Percentiles rank a stretch among this genome's conserved stretches.
phyloP scores from a whole-genome alignment of 2,329 filamentous ascomycete species.

The Chrysosporium queenslandicum region DNA sequence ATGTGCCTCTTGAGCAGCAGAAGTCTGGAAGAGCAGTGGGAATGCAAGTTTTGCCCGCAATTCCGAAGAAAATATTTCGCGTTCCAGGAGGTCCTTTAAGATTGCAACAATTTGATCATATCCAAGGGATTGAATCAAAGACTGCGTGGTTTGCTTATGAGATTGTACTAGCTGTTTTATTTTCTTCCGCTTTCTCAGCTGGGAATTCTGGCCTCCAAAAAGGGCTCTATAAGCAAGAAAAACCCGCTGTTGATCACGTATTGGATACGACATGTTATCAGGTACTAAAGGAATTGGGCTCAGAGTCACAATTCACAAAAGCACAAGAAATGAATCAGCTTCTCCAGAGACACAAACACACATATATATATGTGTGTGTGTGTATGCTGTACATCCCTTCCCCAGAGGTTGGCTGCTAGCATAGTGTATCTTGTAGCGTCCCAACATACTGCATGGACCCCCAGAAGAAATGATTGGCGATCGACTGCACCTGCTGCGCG shows the following conservation, averaged over 20 bases:
- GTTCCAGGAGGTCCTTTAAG: background rate
- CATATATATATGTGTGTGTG: too few species aligned
- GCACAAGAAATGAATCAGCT: too few species aligned
- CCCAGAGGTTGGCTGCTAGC: too few species aligned
- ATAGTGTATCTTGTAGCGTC: too few species aligned
- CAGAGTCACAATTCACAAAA: too few species aligned
- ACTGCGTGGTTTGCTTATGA: background rate
- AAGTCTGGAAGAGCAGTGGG: background rate
- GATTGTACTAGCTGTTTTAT: background rate
- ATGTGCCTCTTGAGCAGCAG: background rate
- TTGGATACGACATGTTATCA: background rate
- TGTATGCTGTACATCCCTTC: too few species aligned
- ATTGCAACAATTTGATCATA: background rate
- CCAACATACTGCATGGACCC: too few species aligned
- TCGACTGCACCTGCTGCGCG: too few species aligned
- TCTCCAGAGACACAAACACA: too few species aligned
- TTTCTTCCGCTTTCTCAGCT: background rate
- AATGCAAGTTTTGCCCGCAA: background rate
- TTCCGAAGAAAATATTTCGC: slow-evolving; percentile 3
- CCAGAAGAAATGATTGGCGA: too few species aligned
- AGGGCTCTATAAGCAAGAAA: slow-evolving; percentile 2
- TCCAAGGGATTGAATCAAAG: background rate
- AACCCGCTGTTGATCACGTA: background rate
- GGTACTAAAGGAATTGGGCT: too few species aligned
- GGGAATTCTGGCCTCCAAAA: background rate